A percentile compares a stretch with the other conserved stretches of the same genome.
Evolutionary conservation across 768 basidiomycete species (phyloP).

Genomic region (Leccinum obscurum): DNA sequence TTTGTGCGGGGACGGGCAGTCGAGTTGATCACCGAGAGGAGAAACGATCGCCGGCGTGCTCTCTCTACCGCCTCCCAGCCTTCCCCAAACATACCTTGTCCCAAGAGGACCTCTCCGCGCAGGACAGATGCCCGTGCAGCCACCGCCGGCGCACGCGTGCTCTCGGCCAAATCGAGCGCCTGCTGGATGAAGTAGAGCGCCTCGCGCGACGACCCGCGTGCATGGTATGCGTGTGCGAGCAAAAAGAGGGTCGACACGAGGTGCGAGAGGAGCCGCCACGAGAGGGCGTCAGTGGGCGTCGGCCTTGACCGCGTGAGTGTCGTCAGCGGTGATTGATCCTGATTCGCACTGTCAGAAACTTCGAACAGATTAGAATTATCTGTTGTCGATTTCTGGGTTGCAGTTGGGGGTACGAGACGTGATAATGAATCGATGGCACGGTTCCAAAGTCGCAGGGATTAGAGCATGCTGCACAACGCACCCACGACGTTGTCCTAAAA

Average conservation of each 20-base stretch:
- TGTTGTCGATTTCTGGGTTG: conserved; percentile 26
- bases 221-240: conserved; percentile 61
- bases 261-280: conserved; percentile 77
- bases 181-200: conserved; percentile 83
- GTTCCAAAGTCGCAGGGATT: conserved; percentile 78
- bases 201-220: conserved; percentile 80
- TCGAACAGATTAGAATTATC: conserved; percentile 58
- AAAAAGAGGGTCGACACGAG: conserved; percentile 66
- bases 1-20: too few relatives aligned
- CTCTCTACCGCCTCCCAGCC: conserved; percentile 54
- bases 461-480: conserved; percentile 59
- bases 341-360: conserved; percentile 37
- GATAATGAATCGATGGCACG: conserved; percentile 69
- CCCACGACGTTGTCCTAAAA: conserved; percentile 59
- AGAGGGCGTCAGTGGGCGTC: conserved; percentile 50
- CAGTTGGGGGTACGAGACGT: conserved; percentile 45
- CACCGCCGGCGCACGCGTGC: conserved; percentile 65
- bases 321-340: conserved; percentile 25
- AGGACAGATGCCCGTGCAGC: conserved; percentile 63
- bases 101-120: conserved; percentile 69
- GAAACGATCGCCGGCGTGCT: conserved; percentile 28
- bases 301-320: conserved; percentile 13
- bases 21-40: too few relatives aligned
- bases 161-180: conserved; percentile 68
- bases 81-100: conserved; percentile 57